Evolutionary conservation across 192 early-diverging fungal species (phyloP).

Genomic region (Linnemannia elongata): DNA sequence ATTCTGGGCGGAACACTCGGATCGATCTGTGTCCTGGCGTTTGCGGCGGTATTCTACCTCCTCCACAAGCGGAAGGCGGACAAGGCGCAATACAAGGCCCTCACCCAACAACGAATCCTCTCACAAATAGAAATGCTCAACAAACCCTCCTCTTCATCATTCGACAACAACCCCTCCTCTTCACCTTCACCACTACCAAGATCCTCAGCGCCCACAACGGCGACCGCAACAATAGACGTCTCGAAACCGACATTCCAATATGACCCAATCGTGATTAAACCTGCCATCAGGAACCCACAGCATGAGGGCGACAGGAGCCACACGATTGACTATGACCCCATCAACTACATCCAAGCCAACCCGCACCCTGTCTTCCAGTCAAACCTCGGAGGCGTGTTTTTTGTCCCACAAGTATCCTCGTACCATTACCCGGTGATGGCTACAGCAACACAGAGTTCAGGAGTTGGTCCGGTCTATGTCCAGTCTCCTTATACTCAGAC

Average conservation of each 20-base stretch:
- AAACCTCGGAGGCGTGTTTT: background rate
- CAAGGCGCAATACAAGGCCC: background rate
- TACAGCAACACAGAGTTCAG: background rate
- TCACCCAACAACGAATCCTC: background rate
- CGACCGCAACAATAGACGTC: background rate
- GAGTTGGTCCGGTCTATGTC: background rate
- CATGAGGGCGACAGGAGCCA: background rate
- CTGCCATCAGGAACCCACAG: background rate
- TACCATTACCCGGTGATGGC: background rate
- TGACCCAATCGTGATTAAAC: background rate
- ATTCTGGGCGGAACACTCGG: constrained; percentile 24
- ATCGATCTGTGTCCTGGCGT: constrained; percentile 6
- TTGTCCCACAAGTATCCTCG: background rate
- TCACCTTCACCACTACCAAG: background rate
- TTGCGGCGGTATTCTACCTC: background rate
- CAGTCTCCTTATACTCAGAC: background rate
- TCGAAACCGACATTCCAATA: background rate
- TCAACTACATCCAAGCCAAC: background rate
- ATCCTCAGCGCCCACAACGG: background rate
- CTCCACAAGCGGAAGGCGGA: background rate
- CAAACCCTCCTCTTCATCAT: background rate
- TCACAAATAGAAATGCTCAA: background rate
- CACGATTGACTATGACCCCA: background rate
- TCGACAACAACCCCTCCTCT: background rate
- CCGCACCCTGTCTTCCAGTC: background rate